phyloP scores from a whole-genome alignment of 805 yeast species.

The Candida michaelii region DNA sequence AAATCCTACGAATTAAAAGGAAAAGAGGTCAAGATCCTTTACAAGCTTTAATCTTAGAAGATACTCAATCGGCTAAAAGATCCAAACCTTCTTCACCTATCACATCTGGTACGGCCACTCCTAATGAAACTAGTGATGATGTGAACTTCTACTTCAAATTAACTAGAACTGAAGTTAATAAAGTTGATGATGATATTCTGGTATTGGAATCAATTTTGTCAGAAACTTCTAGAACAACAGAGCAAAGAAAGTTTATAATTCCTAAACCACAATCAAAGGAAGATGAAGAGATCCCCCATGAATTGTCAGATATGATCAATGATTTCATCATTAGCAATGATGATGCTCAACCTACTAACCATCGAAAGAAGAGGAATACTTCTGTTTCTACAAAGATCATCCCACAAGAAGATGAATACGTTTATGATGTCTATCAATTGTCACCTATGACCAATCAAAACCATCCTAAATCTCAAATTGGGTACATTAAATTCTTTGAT shows the following conservation, averaged over 20 bases:
- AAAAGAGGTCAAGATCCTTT: conserved; percentile 86
- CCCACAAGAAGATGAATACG: conserved; percentile 60
- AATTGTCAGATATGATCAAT: conserved; percentile 72
- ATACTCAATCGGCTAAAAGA: conserved; percentile 36
- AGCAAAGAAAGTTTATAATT: conserved; percentile 33
- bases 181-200: conserved; percentile 7
- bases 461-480: conserved; percentile 48
- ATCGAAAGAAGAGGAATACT: conserved; percentile 16
- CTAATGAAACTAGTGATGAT: conserved; percentile 26
- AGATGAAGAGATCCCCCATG: conserved; percentile 48
- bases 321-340: conserved; percentile 49
- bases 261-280: conserved; percentile 34
- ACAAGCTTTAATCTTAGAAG: conserved; percentile 65
- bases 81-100: conserved; percentile 39
- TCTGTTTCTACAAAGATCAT: background rate
- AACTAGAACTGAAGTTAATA: conserved; percentile 27
- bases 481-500: conserved; percentile 56
- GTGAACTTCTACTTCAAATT: conserved; percentile 32
- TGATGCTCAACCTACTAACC: conserved; percentile 22
- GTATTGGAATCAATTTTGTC: conserved; percentile 13
- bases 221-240: conserved; percentile 12
- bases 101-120: conserved; percentile 30
- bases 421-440: conserved; percentile 76
- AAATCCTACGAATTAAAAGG: conserved; percentile 78
- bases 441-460: conserved; percentile 46